Evolutionary conservation across 1,139 yeast species (phyloP), one percentile per base, ranked within the genome.

Genomic region (Yamadazyma pseudoaaseri): DNA sequence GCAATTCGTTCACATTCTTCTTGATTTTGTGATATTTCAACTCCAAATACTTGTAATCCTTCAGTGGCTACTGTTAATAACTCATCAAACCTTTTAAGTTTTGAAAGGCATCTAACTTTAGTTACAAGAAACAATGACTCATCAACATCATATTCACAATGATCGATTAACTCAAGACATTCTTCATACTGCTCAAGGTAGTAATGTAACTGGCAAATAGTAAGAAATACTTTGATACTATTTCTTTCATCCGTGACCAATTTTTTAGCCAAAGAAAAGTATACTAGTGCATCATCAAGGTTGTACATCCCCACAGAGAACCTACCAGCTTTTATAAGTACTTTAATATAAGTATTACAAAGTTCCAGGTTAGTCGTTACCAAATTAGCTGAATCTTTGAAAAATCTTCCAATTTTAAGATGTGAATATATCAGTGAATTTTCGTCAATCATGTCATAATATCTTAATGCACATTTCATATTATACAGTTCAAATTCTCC

Each of bases 391-490:
- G 33, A 30, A 4, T 24, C 33, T n/a, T 17, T 10, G 28, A 30
- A 30, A 16, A 15, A 30, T 11, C 12, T 11, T 49, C 29, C 69
- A 60, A 65, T 60, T 21, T 48, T 46, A 20, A 62, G 53, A 35
- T 60, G 62, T 10, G 50, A 52, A 10, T 56, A 32, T 13, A 60
- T 49, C 26, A 49, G 49, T 9, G 50, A 18, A 7, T 13, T 8
- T 9, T 24, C 13, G 13, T 16, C 15, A 15, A 5, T 17, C 21
- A 25, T 24, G 5, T 62, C 56, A 35, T 62, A 58, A 31, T 62
- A 50, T 14, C 76, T 51, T 33, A 74, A 44, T 1, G 77, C 81
- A 51, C 75, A 68, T 4, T 51, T 34, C 24, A 70, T 56, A 36
- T 74, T 76, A 20, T 53, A 53, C 15, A 54, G 53, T 13, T 53